Conservation (phyloP, 148 eudicot species). For the Rhododendron williamsianum region DNA sequence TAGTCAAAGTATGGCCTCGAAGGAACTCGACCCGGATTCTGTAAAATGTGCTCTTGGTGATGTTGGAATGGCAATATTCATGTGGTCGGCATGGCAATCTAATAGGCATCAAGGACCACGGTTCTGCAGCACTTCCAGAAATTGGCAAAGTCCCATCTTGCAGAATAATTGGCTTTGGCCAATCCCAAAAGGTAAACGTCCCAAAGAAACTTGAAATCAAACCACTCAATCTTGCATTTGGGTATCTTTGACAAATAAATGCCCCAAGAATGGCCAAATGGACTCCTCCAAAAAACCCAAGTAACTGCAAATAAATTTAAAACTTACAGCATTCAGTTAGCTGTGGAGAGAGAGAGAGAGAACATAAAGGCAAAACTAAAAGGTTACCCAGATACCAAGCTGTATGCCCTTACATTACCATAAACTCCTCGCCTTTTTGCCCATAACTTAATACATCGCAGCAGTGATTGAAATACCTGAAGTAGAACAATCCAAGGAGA, state of each 20-base stretch:
- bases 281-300: conserved; percentile 51
- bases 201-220: conserved; percentile 35
- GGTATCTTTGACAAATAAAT: conserved; percentile 39
- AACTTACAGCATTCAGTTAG: background rate
- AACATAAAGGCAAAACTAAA: background rate
- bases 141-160: conserved; percentile 25
- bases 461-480: conserved; percentile 49
- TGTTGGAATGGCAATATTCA: conserved; percentile 47
- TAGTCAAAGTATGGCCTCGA: conserved; percentile 34
- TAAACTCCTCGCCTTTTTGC: conserved; percentile 64
- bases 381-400: conserved; percentile 4
- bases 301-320: conserved; percentile 28
- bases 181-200: conserved; percentile 50
- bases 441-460: conserved; percentile 59
- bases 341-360: background rate
- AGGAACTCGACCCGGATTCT: conserved; percentile 41
- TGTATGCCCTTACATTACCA: conserved; percentile 51
- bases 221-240: conserved; percentile 37
- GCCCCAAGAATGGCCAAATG: conserved; percentile 57
- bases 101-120: conserved; percentile 39
- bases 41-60: conserved; percentile 42
- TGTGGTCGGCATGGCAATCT: conserved; percentile 40
- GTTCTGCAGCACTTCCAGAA: conserved; percentile 10
- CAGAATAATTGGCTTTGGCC: conserved; percentile 49
- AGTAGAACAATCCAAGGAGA: conserved; percentile 10